Conservation (phyloP, 2,329 filamentous ascomycete genomes). For the Cytospora chrysosperma region DNA sequence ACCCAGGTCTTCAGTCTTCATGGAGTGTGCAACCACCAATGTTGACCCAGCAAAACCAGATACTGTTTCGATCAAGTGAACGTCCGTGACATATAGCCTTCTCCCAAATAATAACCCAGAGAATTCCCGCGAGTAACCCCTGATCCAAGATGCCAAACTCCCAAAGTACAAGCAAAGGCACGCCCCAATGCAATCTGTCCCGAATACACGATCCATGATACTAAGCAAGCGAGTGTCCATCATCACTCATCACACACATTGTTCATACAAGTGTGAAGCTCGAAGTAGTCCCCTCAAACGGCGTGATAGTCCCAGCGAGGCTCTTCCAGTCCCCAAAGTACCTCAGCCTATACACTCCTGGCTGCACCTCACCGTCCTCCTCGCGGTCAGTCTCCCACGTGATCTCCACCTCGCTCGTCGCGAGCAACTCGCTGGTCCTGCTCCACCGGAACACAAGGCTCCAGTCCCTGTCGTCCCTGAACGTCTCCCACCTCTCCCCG, state of each 20-base stretch:
- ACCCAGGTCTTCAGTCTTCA: background rate
- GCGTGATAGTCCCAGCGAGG: constrained; percentile 56
- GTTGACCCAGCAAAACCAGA: background rate
- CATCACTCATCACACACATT: background rate
- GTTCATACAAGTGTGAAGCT: constrained; percentile 44
- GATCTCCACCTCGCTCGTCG: constrained; percentile 74
- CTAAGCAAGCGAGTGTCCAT: background rate
- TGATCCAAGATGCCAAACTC: background rate
- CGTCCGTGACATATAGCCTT: background rate
- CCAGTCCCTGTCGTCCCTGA: constrained; percentile 80
- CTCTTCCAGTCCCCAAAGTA: constrained; percentile 85
- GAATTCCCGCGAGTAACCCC: no score
- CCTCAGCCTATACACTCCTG: constrained; percentile 75
- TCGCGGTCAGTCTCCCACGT: constrained; percentile 74
- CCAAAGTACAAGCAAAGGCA: no score
- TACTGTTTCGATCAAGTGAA: background rate
- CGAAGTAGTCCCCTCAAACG: constrained; percentile 68
- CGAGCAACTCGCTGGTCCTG: constrained; percentile 66
- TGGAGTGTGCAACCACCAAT: background rate
- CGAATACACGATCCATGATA: background rate
- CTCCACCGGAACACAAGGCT: constrained; percentile 78
- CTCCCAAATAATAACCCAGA: no score
- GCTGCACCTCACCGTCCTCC: constrained; percentile 65
- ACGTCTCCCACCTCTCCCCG: constrained; percentile 55
- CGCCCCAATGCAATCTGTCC: background rate